A percentile compares a stretch with the other conserved stretches of the same genome.
phyloP scores from a whole-genome alignment of 306 rosid species.

The Cucurbita argyrosperma region DNA sequence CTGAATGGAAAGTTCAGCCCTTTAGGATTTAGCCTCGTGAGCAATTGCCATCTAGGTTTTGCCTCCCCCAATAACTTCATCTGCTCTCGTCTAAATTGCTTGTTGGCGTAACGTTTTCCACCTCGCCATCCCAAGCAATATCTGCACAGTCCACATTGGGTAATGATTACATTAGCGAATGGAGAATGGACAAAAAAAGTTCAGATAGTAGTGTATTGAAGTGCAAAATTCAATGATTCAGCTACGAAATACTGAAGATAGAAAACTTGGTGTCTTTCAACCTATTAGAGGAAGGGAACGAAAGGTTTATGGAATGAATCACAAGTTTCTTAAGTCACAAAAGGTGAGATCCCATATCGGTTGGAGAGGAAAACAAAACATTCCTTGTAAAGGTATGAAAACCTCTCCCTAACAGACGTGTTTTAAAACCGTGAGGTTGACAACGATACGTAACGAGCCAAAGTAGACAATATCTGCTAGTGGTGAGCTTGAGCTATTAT shows the following conservation, averaged over 20 bases:
- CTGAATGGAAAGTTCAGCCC: slow-evolving; percentile 29
- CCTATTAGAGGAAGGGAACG: neutral
- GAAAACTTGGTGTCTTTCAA: neutral
- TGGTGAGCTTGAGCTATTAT: too few species aligned
- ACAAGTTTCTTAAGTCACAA: neutral
- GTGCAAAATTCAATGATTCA: neutral
- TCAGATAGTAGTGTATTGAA: neutral
- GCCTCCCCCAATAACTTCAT: slow-evolving; percentile 65
- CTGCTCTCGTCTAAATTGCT: slow-evolving; percentile 72
- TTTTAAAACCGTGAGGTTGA: too few species aligned
- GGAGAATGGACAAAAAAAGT: neutral
- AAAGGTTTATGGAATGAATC: neutral
- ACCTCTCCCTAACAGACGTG: too few species aligned
- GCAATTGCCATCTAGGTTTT: slow-evolving; percentile 62
- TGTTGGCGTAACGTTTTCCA: slow-evolving; percentile 60
- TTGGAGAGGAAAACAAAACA: too few species aligned
- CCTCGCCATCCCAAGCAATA: slow-evolving; percentile 94
- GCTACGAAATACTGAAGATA: neutral
- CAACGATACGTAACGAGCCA: too few species aligned
- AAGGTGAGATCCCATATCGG: neutral
- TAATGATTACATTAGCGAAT: neutral
- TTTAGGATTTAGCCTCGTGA: slow-evolving; percentile 43
- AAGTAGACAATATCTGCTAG: too few species aligned
- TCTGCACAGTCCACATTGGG: slow-evolving; percentile 21
- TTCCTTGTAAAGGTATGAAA: too few species aligned